Conservation (phyloP, 495 filamentous ascomycete genomes). For the Penicillium canariense region DNA sequence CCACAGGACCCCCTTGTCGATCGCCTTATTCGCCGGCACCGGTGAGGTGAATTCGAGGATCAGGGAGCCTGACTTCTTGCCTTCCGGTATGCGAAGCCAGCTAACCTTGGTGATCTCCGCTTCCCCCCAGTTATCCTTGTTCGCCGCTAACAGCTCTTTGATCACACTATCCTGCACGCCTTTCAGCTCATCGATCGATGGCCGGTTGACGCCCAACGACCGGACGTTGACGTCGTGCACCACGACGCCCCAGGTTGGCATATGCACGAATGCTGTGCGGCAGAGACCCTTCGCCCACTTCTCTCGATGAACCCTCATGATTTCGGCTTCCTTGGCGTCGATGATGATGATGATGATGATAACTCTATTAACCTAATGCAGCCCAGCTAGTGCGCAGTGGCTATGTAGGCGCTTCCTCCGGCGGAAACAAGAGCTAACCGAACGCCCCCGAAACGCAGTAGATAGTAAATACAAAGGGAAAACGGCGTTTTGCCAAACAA, state of each 20-base stretch:
- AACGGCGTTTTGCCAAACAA: no score
- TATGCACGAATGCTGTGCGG: not conserved
- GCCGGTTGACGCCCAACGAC: not conserved
- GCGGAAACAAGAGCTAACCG: no score
- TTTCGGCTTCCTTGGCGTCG: not conserved
- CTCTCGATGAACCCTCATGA: not conserved
- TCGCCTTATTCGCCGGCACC: not conserved
- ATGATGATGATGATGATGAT: no score
- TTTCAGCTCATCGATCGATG: not conserved
- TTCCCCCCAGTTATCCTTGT: not conserved
- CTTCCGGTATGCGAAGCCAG: not conserved
- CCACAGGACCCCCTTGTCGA: not conserved
- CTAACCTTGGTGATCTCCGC: not conserved
- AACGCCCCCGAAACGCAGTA: no score
- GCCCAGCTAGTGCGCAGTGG: no score
- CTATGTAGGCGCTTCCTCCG: no score
- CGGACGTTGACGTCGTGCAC: not conserved
- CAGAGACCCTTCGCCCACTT: not conserved
- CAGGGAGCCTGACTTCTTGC: no score
- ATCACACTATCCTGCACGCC: not conserved
- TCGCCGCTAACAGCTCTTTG: not conserved
- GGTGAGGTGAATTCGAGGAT: constrained; percentile 3
- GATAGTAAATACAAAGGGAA: no score
- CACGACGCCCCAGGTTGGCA: not conserved
- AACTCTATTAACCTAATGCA: no score